These are phyloP conservation scores for Bifiguratus adelaidae DNA, from an alignment of 192 early-diverging fungal species.

Conservation along the genomic window DNA sequence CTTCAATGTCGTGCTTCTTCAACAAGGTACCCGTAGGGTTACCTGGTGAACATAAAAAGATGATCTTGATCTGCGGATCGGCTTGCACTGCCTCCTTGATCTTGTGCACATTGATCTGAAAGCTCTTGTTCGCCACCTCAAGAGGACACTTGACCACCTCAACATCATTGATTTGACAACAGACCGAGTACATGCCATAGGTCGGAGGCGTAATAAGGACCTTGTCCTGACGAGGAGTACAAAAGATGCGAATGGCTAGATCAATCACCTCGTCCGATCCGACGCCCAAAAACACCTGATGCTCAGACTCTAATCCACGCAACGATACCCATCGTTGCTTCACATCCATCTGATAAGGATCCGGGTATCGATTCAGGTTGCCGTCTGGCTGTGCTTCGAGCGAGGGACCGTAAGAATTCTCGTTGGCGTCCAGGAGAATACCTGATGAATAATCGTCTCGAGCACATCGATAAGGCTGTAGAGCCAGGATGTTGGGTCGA, in stretches of 20 bases:
- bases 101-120: constrained; percentile 56
- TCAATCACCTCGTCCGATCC: constrained; percentile 97
- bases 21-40: constrained; percentile 94
- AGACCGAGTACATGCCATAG: constrained; percentile 98
- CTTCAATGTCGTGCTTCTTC: constrained; percentile 49
- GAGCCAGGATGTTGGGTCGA: constrained; percentile 70
- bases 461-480: constrained; percentile 94
- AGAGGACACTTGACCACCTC: constrained; percentile 78
- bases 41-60: constrained; percentile 97
- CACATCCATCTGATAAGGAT: constrained; percentile 78
- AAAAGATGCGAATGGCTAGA: constrained; percentile 77
- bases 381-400: constrained; percentile 16
- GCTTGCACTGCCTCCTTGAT: constrained; percentile 45
- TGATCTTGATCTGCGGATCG: constrained; percentile 78
- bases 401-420: constrained; percentile 84
- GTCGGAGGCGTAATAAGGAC: constrained; percentile 94
- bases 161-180: constrained; percentile 92
- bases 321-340: constrained; percentile 70
- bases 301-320: constrained; percentile 49
- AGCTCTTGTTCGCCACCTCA: constrained; percentile 56
- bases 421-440: constrained; percentile 97
- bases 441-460: constrained; percentile 93
- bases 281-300: constrained; percentile 90
- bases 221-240: constrained; percentile 83
- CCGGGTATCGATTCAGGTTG: constrained; percentile 89